Conservation (phyloP, 2,329 filamentous ascomycete species). For the Lecanosticta acicola region DNA sequence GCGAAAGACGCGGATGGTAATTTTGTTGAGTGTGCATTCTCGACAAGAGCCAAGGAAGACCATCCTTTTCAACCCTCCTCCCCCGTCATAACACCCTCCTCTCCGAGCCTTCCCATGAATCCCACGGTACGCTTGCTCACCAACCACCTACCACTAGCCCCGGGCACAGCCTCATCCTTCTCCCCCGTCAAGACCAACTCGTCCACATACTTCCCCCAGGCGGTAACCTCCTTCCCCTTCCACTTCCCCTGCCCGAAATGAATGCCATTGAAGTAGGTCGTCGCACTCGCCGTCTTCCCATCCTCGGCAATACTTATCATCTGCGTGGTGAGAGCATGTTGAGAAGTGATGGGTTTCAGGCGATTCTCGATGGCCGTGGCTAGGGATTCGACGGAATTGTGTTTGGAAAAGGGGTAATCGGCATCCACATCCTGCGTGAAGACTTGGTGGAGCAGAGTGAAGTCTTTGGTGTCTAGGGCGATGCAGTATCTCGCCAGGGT, state of each 20-base stretch:
- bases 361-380: neutral
- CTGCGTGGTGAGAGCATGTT: constrained; percentile 42
- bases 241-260: constrained; percentile 42
- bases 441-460: constrained; percentile 35
- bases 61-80: constrained; percentile 13
- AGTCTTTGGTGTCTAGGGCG: constrained; percentile 41
- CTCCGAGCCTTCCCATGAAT: constrained; percentile 35
- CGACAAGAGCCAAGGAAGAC: no score
- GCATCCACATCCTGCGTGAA: constrained; percentile 38
- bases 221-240: constrained; percentile 37
- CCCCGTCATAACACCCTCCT: constrained; percentile 32
- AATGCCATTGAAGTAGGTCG: constrained; percentile 39
- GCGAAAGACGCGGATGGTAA: no score
- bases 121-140: constrained; percentile 34
- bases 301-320: constrained; percentile 32
- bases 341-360: constrained; percentile 36
- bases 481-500: constrained; percentile 40
- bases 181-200: constrained; percentile 28
- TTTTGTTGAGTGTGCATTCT: no score
- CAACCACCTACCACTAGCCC: constrained; percentile 38
- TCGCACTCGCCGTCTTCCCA: constrained; percentile 32
- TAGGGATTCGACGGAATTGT: neutral
- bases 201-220: constrained; percentile 41
- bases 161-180: constrained; percentile 20
- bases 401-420: constrained; percentile 33